These are phyloP conservation scores for Mortierella antarctica DNA, from an alignment of 192 early-diverging fungal genomes.

Conservation along the genomic window DNA sequence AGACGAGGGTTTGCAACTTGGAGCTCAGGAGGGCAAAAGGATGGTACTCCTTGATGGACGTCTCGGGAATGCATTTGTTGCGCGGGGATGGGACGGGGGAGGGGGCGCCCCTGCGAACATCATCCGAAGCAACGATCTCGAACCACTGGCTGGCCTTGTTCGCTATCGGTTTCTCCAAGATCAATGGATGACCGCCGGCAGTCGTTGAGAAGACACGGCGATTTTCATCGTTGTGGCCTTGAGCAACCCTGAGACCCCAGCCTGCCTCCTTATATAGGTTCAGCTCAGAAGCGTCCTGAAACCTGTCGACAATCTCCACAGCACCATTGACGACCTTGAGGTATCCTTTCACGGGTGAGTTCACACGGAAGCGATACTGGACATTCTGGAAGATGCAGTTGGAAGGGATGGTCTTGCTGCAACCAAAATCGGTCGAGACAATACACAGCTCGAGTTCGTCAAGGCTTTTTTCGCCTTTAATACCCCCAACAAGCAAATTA, in stretches of 20 bases:
- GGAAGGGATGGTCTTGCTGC: neutral
- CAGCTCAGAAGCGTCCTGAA: neutral
- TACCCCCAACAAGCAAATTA: slow-evolving; percentile 7
- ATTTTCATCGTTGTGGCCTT: neutral
- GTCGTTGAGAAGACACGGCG: neutral
- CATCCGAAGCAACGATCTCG: too few species aligned
- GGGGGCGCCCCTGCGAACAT: neutral
- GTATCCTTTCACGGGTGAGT: neutral
- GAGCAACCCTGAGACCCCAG: slow-evolving; percentile 21
- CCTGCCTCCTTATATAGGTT: slow-evolving; percentile 17
- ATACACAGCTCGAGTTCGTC: slow-evolving; percentile 10
- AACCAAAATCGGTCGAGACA: slow-evolving; percentile 8
- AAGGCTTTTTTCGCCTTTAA: neutral
- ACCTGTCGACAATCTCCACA: neutral
- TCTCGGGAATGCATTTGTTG: neutral
- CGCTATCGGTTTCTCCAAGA: too few species aligned
- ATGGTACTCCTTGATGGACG: slow-evolving; percentile 15
- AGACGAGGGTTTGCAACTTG: neutral
- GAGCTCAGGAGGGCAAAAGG: slow-evolving; percentile 6
- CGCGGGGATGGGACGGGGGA: too few species aligned
- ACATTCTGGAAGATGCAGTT: slow-evolving; percentile 15
- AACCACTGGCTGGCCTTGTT: too few species aligned
- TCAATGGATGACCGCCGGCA: too few species aligned
- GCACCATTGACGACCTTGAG: neutral
- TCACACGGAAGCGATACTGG: slow-evolving; percentile 12